Base-by-base conservation (phyloP, 331 rosid genomes). In the Prunus yedoensis region DNA sequence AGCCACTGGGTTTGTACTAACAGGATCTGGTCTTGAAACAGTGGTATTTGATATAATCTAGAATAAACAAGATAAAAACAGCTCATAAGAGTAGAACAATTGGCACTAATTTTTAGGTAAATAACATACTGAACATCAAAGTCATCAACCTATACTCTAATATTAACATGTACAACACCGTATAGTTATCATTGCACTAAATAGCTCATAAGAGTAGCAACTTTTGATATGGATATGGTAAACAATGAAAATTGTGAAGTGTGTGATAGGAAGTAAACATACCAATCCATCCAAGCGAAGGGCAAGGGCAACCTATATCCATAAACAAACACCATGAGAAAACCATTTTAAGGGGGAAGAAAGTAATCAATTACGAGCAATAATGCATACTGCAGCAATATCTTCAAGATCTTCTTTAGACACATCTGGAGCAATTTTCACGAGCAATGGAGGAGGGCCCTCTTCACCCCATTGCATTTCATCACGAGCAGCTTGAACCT, bases 381-480 rank as follows among this genome's bases (percentile, higher is more conserved):
- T 71, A 77, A 59, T 54, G 65, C 96, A 76, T 87, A 94, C 99
- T 47, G 96, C 96, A 65, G 99, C 99, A 82, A 94, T 94, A 83
- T 94, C 99, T 89, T 94, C 99, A 60, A 94, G 99, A 82, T 94
- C 99, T 71, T 89, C 95, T 81, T 89, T 94, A 63, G 99, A 94
- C 90, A 94, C 86, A 85, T 94, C 99, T 3, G 97, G 99, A 70
- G 99, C 99, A 64, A 94, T 94, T 89, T 94, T 94, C 81, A 94
- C 99, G 46, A 94, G 92, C 92, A 94, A 86, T 2, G 99, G 99
- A 76, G 99, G 99, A 57, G 96, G 96, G 23, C 99, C 99, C 88
- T 94, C 99, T 80, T 94, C 93, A 38, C 96, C 99, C 99, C 97
- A 94, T 88, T 94, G 99, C 99, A 94, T 94, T 82, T 94, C 99